These are phyloP conservation scores for Pseudocercospora fijiensis DNA, from an alignment of 2,329 filamentous ascomycete species.

Conservation along the genomic window DNA sequence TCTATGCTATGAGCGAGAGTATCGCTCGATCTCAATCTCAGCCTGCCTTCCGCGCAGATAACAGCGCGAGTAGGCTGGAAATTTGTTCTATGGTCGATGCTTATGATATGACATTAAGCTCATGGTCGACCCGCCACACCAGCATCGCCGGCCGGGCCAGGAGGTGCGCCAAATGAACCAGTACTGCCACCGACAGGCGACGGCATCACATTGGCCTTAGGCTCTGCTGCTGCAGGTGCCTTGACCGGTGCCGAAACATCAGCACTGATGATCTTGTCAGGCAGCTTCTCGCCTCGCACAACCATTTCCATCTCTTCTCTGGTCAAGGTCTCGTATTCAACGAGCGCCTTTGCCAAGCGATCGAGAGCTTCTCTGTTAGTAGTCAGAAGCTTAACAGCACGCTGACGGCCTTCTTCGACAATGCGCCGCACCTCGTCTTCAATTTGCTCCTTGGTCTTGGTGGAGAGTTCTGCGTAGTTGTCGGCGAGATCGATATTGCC, in stretches of 20 bases:
- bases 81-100: neutral
- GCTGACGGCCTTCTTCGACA: slow-evolving; percentile 75
- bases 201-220: neutral
- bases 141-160: slow-evolving; percentile 1
- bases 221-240: slow-evolving; percentile 54
- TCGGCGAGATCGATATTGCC: slow-evolving; percentile 86
- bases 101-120: neutral
- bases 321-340: slow-evolving; percentile 91
- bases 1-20: neutral
- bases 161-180: slow-evolving; percentile 2
- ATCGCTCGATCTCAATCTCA: neutral
- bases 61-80: neutral
- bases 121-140: slow-evolving; percentile 6
- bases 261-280: slow-evolving; percentile 63
- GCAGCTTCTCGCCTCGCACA: slow-evolving; percentile 78
- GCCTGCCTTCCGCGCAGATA: slow-evolving; percentile 1
- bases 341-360: slow-evolving; percentile 78
- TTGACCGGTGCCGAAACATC: slow-evolving; percentile 63
- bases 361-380: slow-evolving; percentile 82
- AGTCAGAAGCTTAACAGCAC: slow-evolving; percentile 69
- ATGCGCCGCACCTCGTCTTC: slow-evolving; percentile 84
- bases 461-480: slow-evolving; percentile 78
- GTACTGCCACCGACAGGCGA: slow-evolving; percentile 2
- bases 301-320: slow-evolving; percentile 89
- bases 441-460: slow-evolving; percentile 81